Evolutionary conservation across 2,329 filamentous ascomycete genomes (phyloP).

Genomic region (Ambrosiella xylebori): DNA sequence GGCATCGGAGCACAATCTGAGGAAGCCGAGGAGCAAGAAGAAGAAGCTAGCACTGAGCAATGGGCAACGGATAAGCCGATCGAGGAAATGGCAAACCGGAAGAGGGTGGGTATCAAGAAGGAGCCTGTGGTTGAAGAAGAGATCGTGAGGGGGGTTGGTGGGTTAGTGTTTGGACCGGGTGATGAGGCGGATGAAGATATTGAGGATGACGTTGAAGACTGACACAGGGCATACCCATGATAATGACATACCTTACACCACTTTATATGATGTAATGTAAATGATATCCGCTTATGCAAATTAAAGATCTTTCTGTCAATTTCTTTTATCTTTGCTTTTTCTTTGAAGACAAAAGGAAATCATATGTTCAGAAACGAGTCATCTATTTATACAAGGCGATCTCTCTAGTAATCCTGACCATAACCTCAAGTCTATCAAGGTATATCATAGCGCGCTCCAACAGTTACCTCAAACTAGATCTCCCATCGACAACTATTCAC

Average conservation of each 20-base stretch:
- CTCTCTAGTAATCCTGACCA: not conserved
- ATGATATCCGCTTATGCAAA: not conserved
- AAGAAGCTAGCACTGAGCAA: slow-evolving; percentile 19
- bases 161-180: slow-evolving; percentile 60
- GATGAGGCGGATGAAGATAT: slow-evolving; percentile 58
- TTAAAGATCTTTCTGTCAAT: not conserved
- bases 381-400: not conserved
- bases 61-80: slow-evolving; percentile 47
- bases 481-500: not conserved
- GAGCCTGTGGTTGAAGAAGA: slow-evolving; percentile 20
- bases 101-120: slow-evolving; percentile 24
- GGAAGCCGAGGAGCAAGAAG: slow-evolving; percentile 28
- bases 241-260: not conserved
- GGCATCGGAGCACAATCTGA: slow-evolving; percentile 29
- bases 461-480: not conserved
- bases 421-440: not conserved
- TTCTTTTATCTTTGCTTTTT: not conserved
- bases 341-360: no score
- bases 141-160: slow-evolving; percentile 33
- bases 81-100: slow-evolving; percentile 34
- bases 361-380: not conserved
- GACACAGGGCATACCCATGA: not conserved
- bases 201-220: slow-evolving; percentile 73
- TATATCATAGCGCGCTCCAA: no score
- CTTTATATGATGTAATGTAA: no score